These are phyloP conservation scores for Spergularia azorica DNA, from an alignment of 179 eudicot genomes.

Conservation along the genomic window DNA sequence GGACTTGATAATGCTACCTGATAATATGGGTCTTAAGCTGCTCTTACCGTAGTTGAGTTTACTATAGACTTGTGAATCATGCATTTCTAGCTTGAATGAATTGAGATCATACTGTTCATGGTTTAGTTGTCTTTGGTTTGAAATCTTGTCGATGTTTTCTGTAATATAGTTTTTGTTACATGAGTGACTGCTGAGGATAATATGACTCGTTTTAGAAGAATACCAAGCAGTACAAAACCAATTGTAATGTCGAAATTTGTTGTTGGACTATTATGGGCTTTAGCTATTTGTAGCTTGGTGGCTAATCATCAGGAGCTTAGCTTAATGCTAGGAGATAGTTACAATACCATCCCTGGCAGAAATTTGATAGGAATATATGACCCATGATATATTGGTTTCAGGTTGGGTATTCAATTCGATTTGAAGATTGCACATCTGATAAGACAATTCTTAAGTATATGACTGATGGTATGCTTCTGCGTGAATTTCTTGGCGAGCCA, in stretches of 20 bases:
- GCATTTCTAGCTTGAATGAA: neutral
- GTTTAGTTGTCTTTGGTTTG: neutral
- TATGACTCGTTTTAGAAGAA: neutral
- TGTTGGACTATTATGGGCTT: neutral
- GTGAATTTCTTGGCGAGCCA: slow-evolving; percentile 81
- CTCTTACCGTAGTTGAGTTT: neutral
- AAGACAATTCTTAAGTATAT: slow-evolving; percentile 75
- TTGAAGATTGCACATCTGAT: slow-evolving; percentile 85
- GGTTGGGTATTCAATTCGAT: slow-evolving; percentile 81
- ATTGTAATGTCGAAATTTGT: neutral
- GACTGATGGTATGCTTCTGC: slow-evolving; percentile 85
- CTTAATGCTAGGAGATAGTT: neutral
- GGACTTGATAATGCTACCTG: neutral
- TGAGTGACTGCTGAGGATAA: neutral
- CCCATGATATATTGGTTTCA: slow-evolving; percentile 20
- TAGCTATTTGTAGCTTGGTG: neutral
- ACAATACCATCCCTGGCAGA: neutral
- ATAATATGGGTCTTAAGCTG: neutral
- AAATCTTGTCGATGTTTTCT: neutral
- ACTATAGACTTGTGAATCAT: neutral
- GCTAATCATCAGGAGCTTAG: neutral
- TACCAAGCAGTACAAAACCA: neutral
- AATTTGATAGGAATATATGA: neutral
- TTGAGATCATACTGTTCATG: neutral
- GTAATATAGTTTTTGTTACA: neutral